Percentiles rank a stretch among this genome's conserved stretches.
Evolutionary conservation across 257 asterid genomes (phyloP).

Genomic region (Nyctanthes arbortristis): DNA sequence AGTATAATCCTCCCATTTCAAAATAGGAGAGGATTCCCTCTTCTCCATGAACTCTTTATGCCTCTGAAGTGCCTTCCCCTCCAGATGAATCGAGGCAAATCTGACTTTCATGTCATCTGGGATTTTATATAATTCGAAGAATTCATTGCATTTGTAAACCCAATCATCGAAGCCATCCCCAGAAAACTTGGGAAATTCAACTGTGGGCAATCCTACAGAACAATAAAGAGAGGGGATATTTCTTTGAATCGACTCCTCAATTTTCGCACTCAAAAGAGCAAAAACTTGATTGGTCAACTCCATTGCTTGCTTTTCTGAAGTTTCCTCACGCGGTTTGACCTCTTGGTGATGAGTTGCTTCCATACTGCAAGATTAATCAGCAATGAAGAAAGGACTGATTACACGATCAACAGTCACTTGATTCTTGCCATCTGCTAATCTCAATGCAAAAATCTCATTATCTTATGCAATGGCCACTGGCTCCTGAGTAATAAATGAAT

Average conservation of each 20-base stretch:
- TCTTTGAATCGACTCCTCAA: not conserved
- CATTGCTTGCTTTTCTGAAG: not conserved
- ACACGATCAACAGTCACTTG: too few species aligned
- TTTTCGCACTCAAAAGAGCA: not conserved
- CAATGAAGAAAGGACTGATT: too few species aligned
- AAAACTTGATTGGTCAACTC: not conserved
- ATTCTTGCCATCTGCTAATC: too few species aligned
- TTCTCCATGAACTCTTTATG: not conserved
- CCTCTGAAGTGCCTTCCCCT: slow-evolving; percentile 19
- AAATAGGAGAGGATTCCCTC: not conserved
- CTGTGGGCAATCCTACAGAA: not conserved
- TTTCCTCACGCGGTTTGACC: not conserved
- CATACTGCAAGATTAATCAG: too few species aligned
- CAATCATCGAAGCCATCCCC: slow-evolving; percentile 7
- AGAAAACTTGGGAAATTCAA: slow-evolving; percentile 16
- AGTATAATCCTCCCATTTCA: slow-evolving; percentile 3
- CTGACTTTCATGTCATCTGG: slow-evolving; percentile 7
- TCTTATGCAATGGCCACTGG: too few species aligned
- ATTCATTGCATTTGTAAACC: slow-evolving; percentile 5
- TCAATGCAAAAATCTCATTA: too few species aligned
- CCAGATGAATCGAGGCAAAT: slow-evolving; percentile 12
- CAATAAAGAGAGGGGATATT: too few species aligned
- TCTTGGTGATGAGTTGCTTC: too few species aligned
- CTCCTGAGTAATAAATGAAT: too few species aligned
- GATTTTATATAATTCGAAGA: not conserved